phyloP scores from a whole-genome alignment of 169 alveolate genomes.

The Condylostoma magnum region DNA sequence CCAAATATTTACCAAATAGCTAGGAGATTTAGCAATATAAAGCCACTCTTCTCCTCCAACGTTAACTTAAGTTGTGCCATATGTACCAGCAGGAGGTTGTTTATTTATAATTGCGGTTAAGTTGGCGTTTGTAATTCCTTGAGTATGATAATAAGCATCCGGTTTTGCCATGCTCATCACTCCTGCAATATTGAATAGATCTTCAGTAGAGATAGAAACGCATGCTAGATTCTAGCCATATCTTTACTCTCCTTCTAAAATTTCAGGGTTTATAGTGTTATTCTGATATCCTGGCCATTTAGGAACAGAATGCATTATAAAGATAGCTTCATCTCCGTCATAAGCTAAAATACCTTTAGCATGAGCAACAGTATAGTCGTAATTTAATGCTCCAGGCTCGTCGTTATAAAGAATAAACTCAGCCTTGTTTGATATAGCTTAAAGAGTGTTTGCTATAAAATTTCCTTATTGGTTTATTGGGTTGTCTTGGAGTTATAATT shows the following conservation, averaged over 20 bases:
- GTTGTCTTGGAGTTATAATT: not conserved
- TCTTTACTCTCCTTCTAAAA: not conserved
- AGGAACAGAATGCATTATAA: slow-evolving; percentile 14
- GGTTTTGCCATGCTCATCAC: slow-evolving; percentile 4
- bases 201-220: not conserved
- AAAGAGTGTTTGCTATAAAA: not conserved
- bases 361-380: not conserved
- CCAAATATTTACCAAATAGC: not conserved
- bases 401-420: not conserved
- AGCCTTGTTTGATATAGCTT: not conserved
- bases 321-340: slow-evolving; percentile 4
- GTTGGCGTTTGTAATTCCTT: not conserved
- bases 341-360: slow-evolving; percentile 23
- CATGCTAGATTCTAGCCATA: slow-evolving; percentile 13
- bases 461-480: not conserved
- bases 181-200: slow-evolving; percentile 19
- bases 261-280: not conserved
- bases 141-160: not conserved
- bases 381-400: not conserved
- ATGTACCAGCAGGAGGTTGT: not conserved
- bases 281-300: not conserved
- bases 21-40: not conserved
- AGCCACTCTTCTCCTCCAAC: not conserved
- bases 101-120: not conserved
- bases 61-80: not conserved